Base-by-base conservation (phyloP, 2,329 filamentous ascomycete species). In the Pseudopyrenochaeta lycopersici region DNA sequence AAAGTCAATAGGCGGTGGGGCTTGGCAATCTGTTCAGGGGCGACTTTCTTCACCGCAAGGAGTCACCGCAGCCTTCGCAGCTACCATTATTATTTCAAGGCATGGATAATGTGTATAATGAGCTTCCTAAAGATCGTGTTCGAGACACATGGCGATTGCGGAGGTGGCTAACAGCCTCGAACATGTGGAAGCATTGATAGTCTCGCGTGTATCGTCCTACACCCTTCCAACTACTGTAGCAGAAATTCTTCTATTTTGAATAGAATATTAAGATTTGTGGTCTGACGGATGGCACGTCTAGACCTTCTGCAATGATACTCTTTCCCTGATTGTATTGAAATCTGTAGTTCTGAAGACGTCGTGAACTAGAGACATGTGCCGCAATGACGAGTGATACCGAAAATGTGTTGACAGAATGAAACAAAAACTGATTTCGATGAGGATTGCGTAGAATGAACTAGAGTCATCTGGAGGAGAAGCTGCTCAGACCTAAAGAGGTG, bases 1-100 rank as follows among this genome's bases (percentile, higher is more conserved):
- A 57, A 46, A 46, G 42, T 61, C 54, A 64, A 69, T 69, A 64
- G 56, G 53, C 44, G 45, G 40, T 29, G 30, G 54, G 49, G 43
- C 63, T 70, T 70, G 65, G 61, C 65, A 40, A 20, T 12, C 33
- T 17, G 36, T 29, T 32, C 35, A 49, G n/a, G 12, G 33, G 32
- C 41, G 7, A 54, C 18, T 21, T 38, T 20, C 11, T n/a, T 43
- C 10, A 42, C 11, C n/a, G 14, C 17, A 17, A 46, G 30, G 35
- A 31, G n/a, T 7, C 7, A 27, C 29, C 38, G 35, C 32, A 17
- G 2, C 20, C n/a, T 23, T 11, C 23, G 5, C 33, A 11, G 21
- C 18, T 17, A 18, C 40, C n/a, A 20, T 5, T 5, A 32, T 45
- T 39, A 35, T 44, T 29, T 42, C 12, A 17, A 4, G 11, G 23